Base-by-base conservation (phyloP, 495 filamentous ascomycete species). In the Penicillium roqueforti region DNA sequence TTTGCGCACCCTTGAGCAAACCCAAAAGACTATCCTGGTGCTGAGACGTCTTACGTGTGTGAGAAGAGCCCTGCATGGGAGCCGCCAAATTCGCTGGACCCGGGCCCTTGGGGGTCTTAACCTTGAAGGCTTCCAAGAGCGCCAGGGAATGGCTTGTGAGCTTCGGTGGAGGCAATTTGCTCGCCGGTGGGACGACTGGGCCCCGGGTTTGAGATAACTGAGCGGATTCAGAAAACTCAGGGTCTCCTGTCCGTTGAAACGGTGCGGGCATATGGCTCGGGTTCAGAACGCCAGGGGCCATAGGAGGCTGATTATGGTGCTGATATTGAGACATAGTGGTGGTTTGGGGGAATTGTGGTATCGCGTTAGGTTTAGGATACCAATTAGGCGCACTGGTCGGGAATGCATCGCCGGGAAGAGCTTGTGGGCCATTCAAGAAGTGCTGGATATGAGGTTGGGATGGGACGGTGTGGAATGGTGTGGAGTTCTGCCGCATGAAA, bases 81-180 rank as follows among this genome's bases (percentile, higher is more conserved):
- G 62, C 49, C 18, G 71, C 54, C 6, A 66, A 61, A 42, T 64
- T 57, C 6, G 62, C 64, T 38, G 76, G 66, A 26, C 65, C 55
- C 11, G 66, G 52, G 10, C 63, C 59, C 14, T 69, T 66, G 1
- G 70, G 61, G 3, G 70, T 62, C 32, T 72, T 67, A 18, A 67
- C 68, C 64, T 85, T 89, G 67, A 89, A 86, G 2, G 83, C 76
- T 61, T 79, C 84, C 40, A 90, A 67, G 6, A 90, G 65, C 25
- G 82, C 77, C 47, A 83, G 70, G 4, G 83, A 81, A 62, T 90
- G 86, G 36, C 72, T 78, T 8, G 71, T 87, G 36, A 90, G 74
- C 59, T 85, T 82, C 6, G 83, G 85, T 34, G 78, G 70, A 10
- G 80, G 82, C 22, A 82, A 60, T 44, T 81, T 78, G 61, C 75